Evolutionary conservation across 495 filamentous ascomycete species (phyloP).

Genomic region (Penicillium alfredii): DNA sequence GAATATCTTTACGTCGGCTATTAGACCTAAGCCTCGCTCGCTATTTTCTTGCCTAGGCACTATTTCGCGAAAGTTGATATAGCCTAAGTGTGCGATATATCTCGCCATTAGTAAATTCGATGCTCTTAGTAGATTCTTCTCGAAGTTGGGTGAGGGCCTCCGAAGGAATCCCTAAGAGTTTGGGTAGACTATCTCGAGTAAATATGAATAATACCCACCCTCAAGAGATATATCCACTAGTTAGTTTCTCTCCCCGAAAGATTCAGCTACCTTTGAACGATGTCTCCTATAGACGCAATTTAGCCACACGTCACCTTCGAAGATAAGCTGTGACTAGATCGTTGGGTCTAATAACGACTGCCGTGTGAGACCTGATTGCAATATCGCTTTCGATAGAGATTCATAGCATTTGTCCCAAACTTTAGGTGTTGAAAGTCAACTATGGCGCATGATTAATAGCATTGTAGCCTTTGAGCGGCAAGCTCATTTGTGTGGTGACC

Average conservation of each 20-base stretch:
- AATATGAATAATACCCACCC: slow-evolving; percentile 3
- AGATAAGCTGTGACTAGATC: slow-evolving; percentile 1
- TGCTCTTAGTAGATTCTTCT: slow-evolving; percentile 9
- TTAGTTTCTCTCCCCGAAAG: slow-evolving; percentile 4
- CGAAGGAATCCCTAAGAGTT: slow-evolving; percentile 3
- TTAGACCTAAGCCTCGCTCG: slow-evolving; percentile 4
- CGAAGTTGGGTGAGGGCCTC: slow-evolving; percentile 4
- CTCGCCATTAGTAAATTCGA: slow-evolving; percentile 9
- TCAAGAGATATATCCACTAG: slow-evolving; percentile 13
- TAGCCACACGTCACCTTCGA: slow-evolving; percentile 1
- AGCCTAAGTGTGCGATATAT: slow-evolving; percentile 12
- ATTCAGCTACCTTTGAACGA: slow-evolving; percentile 5
- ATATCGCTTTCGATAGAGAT: slow-evolving; percentile 1
- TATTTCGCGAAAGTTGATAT: slow-evolving; percentile 9
- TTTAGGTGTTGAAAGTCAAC: slow-evolving; percentile 1
- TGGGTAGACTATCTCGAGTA: not conserved
- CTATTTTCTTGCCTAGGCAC: slow-evolving; percentile 4
- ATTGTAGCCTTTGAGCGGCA: slow-evolving; percentile 2
- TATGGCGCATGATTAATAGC: slow-evolving; percentile 2
- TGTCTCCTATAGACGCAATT: slow-evolving; percentile 11
- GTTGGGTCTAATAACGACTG: slow-evolving; percentile 4
- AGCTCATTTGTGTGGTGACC: slow-evolving; percentile 3
- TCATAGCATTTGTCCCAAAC: slow-evolving; percentile 1
- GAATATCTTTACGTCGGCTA: slow-evolving; percentile 7
- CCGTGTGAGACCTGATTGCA: slow-evolving; percentile 1